Evolutionary conservation across 23 red algal genomes (phyloP).

Genomic region (Gracilaria caudata): DNA sequence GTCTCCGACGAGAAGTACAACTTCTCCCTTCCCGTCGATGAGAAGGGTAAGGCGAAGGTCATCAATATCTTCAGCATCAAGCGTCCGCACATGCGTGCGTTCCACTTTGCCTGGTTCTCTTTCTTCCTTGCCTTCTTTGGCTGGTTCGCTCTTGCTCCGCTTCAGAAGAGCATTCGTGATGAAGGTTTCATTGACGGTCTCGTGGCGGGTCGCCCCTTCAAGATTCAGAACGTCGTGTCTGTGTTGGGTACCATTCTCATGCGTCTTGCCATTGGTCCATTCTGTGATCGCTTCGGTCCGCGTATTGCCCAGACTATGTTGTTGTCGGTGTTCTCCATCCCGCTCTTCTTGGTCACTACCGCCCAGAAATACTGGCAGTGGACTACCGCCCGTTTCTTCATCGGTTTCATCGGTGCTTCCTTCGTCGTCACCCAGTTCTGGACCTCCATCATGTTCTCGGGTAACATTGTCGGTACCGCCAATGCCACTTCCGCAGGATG

Average conservation of each 20-base stretch:
- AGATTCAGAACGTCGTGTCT: conserved; percentile 79
- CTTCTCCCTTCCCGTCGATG: conserved; percentile 81
- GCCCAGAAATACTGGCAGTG: conserved; percentile 73
- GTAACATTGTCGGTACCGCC: conserved; percentile 85
- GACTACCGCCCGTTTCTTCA: conserved; percentile 88
- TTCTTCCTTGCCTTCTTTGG: conserved; percentile 99
- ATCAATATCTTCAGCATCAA: conserved; percentile 42
- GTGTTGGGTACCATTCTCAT: conserved; percentile 87
- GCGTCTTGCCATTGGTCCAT: conserved; percentile 81
- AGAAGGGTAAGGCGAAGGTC: conserved; percentile 47
- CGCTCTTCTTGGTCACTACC: conserved; percentile 80
- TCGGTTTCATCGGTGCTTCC: conserved; percentile 90
- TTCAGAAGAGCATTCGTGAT: conserved; percentile 67
- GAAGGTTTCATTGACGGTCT: conserved; percentile 15
- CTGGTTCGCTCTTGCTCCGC: conserved; percentile 93
- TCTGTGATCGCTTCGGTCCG: conserved; percentile 92
- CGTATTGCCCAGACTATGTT: conserved; percentile 63
- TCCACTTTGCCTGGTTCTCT: conserved; percentile 96
- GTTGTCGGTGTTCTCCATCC: conserved; percentile 87
- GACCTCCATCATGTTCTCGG: conserved; percentile 86
- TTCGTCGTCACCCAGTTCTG: conserved; percentile 98
- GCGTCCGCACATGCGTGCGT: conserved; percentile 92
- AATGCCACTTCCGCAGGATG: conserved; percentile 91
- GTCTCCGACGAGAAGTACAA: not conserved
- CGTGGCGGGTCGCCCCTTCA: conserved; percentile 24